Percentiles rank a stretch among this genome's conserved stretches.
Conservation (phyloP, 176 grass and related monocot genomes). For the Dactylis glomerata region DNA sequence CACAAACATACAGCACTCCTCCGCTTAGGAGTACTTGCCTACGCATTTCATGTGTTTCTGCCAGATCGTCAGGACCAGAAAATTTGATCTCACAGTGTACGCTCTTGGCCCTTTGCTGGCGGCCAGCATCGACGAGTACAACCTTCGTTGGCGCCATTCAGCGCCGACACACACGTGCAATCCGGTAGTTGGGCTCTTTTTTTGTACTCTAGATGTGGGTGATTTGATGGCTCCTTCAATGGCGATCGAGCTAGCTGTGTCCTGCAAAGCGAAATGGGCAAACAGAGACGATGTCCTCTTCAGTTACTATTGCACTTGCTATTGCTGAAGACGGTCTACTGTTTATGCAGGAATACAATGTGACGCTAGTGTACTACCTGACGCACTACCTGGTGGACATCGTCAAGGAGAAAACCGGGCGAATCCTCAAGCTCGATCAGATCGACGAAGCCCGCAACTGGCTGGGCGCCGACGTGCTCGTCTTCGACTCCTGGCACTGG, state of each 20-base stretch:
- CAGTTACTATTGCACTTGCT: not conserved
- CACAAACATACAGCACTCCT: not conserved
- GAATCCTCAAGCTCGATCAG: constrained; percentile 67
- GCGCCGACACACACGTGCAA: not conserved
- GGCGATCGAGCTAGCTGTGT: not conserved
- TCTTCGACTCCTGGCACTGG: constrained; percentile 98
- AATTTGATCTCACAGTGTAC: not conserved
- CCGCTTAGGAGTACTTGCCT: too few species aligned
- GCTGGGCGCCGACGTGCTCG: constrained; percentile 64
- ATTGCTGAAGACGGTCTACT: not conserved
- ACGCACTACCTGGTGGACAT: constrained; percentile 91
- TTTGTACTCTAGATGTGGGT: not conserved
- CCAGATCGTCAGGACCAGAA: not conserved
- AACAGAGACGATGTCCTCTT: not conserved
- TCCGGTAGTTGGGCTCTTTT: not conserved
- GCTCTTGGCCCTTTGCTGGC: constrained; percentile 12
- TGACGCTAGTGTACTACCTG: constrained; percentile 72
- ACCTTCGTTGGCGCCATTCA: not conserved
- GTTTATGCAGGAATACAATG: constrained; percentile 57
- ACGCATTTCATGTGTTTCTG: not conserved
- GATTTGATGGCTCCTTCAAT: not conserved
- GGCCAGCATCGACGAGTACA: constrained; percentile 6
- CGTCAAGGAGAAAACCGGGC: constrained; percentile 34
- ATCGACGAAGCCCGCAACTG: constrained; percentile 44
- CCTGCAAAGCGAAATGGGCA: not conserved